Evolutionary conservation across 106 monocot species (phyloP).

Genomic region (Narthecium ossifragum): DNA sequence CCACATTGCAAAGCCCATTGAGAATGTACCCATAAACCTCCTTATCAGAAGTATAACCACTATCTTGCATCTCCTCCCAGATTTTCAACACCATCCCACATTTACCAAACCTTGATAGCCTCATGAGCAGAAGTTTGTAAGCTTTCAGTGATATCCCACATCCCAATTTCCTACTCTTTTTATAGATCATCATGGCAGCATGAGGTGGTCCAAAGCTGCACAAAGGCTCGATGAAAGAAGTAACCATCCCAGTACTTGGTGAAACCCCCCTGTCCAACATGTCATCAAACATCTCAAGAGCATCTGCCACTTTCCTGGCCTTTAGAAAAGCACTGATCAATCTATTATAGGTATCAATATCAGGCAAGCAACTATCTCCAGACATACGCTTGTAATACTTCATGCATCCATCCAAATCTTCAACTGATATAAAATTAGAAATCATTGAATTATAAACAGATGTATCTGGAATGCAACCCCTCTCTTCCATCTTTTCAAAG

Average conservation of each 20-base stretch:
- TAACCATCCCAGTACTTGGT: slow-evolving; percentile 73
- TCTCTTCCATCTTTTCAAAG: slow-evolving; percentile 57
- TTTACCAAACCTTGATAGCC: slow-evolving; percentile 87
- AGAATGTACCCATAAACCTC: slow-evolving; percentile 89
- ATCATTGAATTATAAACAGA: slow-evolving; percentile 65
- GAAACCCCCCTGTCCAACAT: slow-evolving; percentile 55
- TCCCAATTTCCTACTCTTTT: slow-evolving; percentile 60
- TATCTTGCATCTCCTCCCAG: slow-evolving; percentile 91
- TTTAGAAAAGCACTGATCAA: slow-evolving; percentile 64
- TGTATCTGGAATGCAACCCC: slow-evolving; percentile 37
- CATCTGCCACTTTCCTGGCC: slow-evolving; percentile 76
- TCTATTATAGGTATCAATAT: slow-evolving; percentile 38
- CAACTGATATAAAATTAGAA: slow-evolving; percentile 46
- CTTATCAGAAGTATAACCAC: slow-evolving; percentile 61
- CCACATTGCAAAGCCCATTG: slow-evolving; percentile 81
- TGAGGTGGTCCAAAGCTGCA: slow-evolving; percentile 95
- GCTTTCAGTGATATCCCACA: slow-evolving; percentile 77
- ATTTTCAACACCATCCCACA: slow-evolving; percentile 64
- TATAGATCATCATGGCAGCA: slow-evolving; percentile 86
- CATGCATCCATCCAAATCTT: slow-evolving; percentile 54
- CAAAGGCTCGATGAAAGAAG: slow-evolving; percentile 58
- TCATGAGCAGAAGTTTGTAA: slow-evolving; percentile 86
- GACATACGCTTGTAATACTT: slow-evolving; percentile 60
- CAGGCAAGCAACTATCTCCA: slow-evolving; percentile 34
- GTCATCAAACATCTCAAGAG: slow-evolving; percentile 74